Evolutionary conservation across 164 flowering plant genomes (phyloP).

Genomic region (Brasenia schreberi): DNA sequence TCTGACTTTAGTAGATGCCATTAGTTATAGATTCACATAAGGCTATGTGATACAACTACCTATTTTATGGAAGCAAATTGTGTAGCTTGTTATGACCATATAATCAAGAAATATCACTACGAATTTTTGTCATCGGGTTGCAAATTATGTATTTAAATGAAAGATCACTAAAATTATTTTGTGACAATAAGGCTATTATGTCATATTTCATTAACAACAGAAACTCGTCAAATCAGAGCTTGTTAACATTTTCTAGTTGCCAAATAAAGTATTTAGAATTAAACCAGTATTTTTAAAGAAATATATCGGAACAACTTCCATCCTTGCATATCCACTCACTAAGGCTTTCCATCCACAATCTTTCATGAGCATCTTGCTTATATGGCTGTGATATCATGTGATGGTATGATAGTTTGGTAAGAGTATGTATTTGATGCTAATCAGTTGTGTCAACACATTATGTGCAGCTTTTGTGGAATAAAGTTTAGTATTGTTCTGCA

Average conservation of each 20-base stretch:
- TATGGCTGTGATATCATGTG: neutral
- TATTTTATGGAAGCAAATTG: too few species aligned
- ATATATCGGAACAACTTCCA: slow-evolving; percentile 4
- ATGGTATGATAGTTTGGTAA: too few species aligned
- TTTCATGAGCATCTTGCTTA: slow-evolving; percentile 7
- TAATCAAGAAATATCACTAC: slow-evolving; percentile 1
- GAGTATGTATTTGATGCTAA: too few species aligned
- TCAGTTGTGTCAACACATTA: neutral
- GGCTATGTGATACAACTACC: neutral
- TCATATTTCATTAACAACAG: slow-evolving; percentile 8
- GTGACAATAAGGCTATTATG: slow-evolving; percentile 9
- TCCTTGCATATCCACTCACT: slow-evolving; percentile 4
- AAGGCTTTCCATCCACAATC: slow-evolving; percentile 1
- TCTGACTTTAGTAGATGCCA: neutral
- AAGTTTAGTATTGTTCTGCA: too few species aligned
- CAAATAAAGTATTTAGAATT: slow-evolving; percentile 7
- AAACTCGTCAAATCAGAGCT: slow-evolving; percentile 9
- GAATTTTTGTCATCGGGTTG: slow-evolving; percentile 6
- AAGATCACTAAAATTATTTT: slow-evolving; percentile 7
- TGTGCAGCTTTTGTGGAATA: too few species aligned
- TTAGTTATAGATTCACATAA: neutral
- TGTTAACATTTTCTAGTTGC: slow-evolving; percentile 11
- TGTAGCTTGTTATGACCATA: too few species aligned
- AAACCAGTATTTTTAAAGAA: slow-evolving; percentile 4
- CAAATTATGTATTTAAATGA: slow-evolving; percentile 4